A percentile compares a stretch with the other conserved stretches of the same genome.
Evolutionary conservation across 805 yeast species (phyloP).

Genomic region (Millerozyma acaciae): DNA sequence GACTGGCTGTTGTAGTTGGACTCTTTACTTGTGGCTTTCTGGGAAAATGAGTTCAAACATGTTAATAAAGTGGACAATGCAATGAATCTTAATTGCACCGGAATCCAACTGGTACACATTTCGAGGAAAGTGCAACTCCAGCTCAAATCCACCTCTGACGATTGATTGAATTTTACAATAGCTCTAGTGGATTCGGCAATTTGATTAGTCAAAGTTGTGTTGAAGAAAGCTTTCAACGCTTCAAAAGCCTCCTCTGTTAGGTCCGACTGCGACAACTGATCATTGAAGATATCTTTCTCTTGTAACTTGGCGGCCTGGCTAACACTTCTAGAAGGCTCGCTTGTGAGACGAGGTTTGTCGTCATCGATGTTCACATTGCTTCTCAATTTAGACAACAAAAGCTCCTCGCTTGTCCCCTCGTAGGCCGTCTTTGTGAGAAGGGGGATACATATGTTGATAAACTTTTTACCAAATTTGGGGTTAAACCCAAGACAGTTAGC

Average conservation of each 20-base stretch:
- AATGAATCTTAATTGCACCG: slow-evolving; percentile 71
- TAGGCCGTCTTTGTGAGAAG: slow-evolving; percentile 35
- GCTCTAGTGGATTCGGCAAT: slow-evolving; percentile 53
- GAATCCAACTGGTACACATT: slow-evolving; percentile 71
- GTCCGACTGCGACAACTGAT: slow-evolving; percentile 32
- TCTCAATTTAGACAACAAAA: slow-evolving; percentile 20
- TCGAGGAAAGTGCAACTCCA: slow-evolving; percentile 63
- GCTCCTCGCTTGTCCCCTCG: slow-evolving; percentile 14
- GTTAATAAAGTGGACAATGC: slow-evolving; percentile 46
- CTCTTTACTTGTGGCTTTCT: slow-evolving; percentile 12
- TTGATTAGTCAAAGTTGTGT: slow-evolving; percentile 59
- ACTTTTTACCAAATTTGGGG: slow-evolving; percentile 22
- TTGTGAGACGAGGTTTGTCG: slow-evolving; percentile 20
- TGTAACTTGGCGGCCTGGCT: slow-evolving; percentile 10
- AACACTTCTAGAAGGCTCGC: slow-evolving; percentile 3
- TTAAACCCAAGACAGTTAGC: slow-evolving; percentile 36
- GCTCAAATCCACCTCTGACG: slow-evolving; percentile 17
- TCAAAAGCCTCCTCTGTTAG: slow-evolving; percentile 44
- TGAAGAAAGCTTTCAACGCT: slow-evolving; percentile 59
- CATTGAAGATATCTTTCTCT: slow-evolving; percentile 30
- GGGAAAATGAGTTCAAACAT: slow-evolving; percentile 21
- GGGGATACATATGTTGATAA: slow-evolving; percentile 33
- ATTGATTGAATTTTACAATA: slow-evolving; percentile 41
- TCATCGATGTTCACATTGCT: slow-evolving; percentile 25
- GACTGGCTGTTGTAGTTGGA: slow-evolving; percentile 24